Percentiles rank a stretch among this genome's conserved stretches.
These are phyloP conservation scores for Eucalyptus marginata DNA, from an alignment of 345 rosid genomes.

Conservation along the genomic window DNA sequence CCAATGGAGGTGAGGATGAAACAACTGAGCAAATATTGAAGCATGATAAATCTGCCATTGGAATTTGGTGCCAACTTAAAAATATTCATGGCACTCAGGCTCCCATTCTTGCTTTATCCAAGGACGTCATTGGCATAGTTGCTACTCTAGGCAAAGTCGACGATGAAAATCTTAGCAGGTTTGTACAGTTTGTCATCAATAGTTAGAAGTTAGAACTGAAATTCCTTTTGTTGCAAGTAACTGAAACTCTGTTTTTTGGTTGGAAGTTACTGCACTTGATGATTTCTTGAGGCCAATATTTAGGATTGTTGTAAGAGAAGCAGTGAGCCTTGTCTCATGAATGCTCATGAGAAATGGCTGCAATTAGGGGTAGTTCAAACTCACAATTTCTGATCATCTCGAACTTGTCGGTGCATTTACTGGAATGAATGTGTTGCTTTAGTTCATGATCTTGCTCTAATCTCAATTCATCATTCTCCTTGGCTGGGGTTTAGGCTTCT, in stretches of 20 bases:
- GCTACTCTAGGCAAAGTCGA: constrained; percentile 72
- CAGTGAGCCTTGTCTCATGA: not conserved
- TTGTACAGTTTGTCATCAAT: constrained; percentile 5
- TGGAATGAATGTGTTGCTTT: not conserved
- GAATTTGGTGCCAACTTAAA: constrained; percentile 45
- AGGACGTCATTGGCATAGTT: constrained; percentile 64
- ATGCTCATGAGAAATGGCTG: not conserved
- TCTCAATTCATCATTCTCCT: not conserved
- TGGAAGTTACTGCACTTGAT: not conserved
- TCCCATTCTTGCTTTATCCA: constrained; percentile 20
- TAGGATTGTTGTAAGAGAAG: not conserved
- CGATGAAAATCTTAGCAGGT: constrained; percentile 76
- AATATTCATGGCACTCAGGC: constrained; percentile 21
- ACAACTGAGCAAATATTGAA: constrained; percentile 37
- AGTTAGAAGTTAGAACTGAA: not conserved
- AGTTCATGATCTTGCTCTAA: not conserved
- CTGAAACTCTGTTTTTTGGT: not conserved
- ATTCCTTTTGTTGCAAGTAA: not conserved
- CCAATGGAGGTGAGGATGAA: constrained; percentile 43
- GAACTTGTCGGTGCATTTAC: not conserved
- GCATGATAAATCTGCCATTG: constrained; percentile 61
- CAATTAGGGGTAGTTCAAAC: not conserved
- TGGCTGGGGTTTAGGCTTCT: constrained; percentile 35
- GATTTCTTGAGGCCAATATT: not conserved
- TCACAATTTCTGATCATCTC: not conserved